Conservation (phyloP, 345 rosid species). For the Carallia pectinifolia region DNA sequence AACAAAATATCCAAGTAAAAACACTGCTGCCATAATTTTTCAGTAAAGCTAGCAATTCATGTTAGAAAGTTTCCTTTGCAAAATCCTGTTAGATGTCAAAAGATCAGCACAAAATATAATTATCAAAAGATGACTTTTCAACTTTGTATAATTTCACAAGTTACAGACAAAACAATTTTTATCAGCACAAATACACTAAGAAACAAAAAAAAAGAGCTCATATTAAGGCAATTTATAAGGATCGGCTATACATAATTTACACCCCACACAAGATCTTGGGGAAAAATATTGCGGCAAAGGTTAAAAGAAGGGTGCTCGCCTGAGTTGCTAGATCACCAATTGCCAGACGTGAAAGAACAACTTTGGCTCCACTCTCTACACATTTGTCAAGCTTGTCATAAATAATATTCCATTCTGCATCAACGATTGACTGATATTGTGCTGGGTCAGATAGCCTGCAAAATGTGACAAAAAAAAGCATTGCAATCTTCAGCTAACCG, state of each 20-base stretch:
- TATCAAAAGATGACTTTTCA: not conserved
- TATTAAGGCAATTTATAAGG: not conserved
- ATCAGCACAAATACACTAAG: not conserved
- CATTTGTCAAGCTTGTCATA: conserved; percentile 98
- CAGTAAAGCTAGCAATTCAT: no score
- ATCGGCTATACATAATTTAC: not conserved
- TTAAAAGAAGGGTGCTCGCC: conserved; percentile 36
- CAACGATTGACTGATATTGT: conserved; percentile 97
- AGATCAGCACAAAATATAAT: not conserved
- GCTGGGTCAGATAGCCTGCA: conserved; percentile 92
- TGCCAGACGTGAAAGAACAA: conserved; percentile 95
- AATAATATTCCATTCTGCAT: conserved; percentile 99
- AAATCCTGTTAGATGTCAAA: no score
- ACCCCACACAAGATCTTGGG: not conserved
- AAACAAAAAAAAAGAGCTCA: not conserved
- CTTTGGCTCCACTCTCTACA: conserved; percentile 86
- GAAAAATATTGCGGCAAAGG: not conserved
- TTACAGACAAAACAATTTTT: not conserved
- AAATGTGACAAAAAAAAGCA: conserved; percentile 13
- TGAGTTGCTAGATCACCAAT: conserved; percentile 99
- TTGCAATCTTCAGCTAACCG: conserved; percentile 9
- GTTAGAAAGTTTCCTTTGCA: no score
- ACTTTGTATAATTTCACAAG: not conserved
- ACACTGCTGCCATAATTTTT: no score
- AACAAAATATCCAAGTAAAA: no score